Base-by-base conservation (phyloP, 2,329 filamentous ascomycete species). In the Arthrocladium fulminans region DNA sequence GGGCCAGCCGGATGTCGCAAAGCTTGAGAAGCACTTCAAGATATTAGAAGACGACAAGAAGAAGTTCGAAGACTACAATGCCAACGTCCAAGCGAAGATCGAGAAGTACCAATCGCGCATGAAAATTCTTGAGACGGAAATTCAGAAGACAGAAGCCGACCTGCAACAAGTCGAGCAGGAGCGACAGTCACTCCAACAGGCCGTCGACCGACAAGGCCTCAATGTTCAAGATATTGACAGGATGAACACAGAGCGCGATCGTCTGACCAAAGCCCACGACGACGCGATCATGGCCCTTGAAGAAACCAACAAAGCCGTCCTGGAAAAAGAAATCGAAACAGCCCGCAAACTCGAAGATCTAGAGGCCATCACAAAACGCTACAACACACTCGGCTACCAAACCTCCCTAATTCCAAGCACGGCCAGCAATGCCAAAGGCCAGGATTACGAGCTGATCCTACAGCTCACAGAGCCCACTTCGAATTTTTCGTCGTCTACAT, bases 161-260 rank as follows among this genome's bases (percentile, higher is more conserved):
- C 71, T 94, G 27, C 76, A 79, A 50, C 84, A 87, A 59, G 85
- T 84, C 0, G 89, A 97, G 55, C 81, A 85, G 13, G 92, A 98
- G 65, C 81, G 88, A 53, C 72, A 80, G 35, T 76, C 77, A 24
- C 75, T 98, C 8, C 90, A 97, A 64, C 81, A 84, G 51, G 82
- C 85, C 24, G 88, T 98, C 23, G 92, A 97, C 65, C 83, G 84
- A 58, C 88, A 94, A 63, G 92, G 92, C 2, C 89, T 98, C 64
- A 94, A 88, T 60, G 94, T 96, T 69, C 86, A 92, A 69, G 92
- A 98, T 76, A 97, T 98, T 63, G 92, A 98, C 75, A 88, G 92
- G 66, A 96, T 98, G 90, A 95, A 88, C 58, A 83, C 86, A 29
- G 92, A 98, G 65, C 83, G 89, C 46, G 92, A 98, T 61, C 82